Conservation (phyloP, 2,329 filamentous ascomycete species). For the Hypoxylon sp. region DNA sequence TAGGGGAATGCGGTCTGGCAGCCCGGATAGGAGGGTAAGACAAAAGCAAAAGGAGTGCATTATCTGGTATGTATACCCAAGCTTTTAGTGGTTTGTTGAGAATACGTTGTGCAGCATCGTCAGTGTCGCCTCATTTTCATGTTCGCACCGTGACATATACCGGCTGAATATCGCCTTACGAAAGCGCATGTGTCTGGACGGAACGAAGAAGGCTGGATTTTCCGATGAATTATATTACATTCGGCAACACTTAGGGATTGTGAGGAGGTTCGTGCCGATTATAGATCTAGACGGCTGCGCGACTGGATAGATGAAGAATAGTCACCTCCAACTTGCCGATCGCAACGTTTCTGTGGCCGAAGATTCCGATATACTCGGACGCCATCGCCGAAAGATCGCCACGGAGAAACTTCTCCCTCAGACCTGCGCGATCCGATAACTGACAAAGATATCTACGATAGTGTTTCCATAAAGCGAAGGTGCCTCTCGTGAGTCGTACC, state of each 20-base stretch:
- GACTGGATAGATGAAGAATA: background rate
- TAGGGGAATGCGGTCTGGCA: background rate
- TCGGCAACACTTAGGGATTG: background rate
- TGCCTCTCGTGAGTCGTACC: too few relatives aligned
- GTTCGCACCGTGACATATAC: background rate
- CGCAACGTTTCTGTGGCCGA: background rate
- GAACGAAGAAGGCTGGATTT: background rate
- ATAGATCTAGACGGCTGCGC: background rate
- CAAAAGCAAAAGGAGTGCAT: background rate
- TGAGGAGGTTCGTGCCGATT: conserved; percentile 1
- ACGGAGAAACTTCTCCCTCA: background rate
- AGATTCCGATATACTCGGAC: conserved; percentile 1
- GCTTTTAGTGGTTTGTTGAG: background rate
- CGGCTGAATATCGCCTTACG: background rate
- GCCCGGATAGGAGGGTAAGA: background rate
- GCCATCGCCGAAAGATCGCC: background rate
- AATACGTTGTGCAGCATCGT: too few relatives aligned
- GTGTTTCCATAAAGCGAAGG: background rate
- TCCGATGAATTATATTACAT: background rate
- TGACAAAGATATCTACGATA: background rate
- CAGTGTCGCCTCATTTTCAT: background rate
- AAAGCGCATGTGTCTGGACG: background rate
- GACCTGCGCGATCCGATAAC: background rate
- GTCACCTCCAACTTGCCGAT: conserved; percentile 1
- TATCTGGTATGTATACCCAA: background rate